A percentile compares a stretch with the other conserved stretches of the same genome.
These are phyloP conservation scores for Lactifluus piperatus DNA, from an alignment of 768 basidiomycete genomes.

Conservation along the genomic window DNA sequence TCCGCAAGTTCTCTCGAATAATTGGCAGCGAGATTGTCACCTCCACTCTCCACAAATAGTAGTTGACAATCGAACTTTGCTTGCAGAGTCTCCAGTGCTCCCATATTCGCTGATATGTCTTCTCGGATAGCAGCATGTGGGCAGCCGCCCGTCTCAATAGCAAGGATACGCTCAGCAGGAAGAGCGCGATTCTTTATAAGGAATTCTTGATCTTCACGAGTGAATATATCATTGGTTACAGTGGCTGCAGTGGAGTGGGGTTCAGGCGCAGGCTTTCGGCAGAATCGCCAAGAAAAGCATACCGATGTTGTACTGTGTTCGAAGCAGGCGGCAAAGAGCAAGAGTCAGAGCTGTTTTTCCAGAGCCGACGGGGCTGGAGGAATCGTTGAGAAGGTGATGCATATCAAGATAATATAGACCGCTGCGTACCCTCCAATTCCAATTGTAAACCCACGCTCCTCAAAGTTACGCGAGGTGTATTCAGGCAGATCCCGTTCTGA, in stretches of 20 bases:
- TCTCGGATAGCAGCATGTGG: constrained; percentile 98
- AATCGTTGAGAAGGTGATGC: not conserved
- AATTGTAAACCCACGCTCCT: constrained; percentile 90
- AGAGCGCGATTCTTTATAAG: constrained; percentile 89
- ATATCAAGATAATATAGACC: not conserved
- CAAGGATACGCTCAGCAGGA: constrained; percentile 75
- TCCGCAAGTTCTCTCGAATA: constrained; percentile 95
- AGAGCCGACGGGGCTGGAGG: constrained; percentile 86
- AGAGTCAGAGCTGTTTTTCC: constrained; percentile 95
- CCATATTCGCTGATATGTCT: constrained; percentile 96
- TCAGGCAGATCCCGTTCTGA: constrained; percentile 89
- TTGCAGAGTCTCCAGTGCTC: constrained; percentile 89
- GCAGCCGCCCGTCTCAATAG: constrained; percentile 97
- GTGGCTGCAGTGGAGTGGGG: constrained; percentile 46
- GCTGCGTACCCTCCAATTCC: constrained; percentile 91
- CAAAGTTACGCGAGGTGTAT: constrained; percentile 74
- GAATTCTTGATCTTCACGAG: constrained; percentile 96
- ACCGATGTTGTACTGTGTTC: constrained; percentile 90
- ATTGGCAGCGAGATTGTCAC: constrained; percentile 95
- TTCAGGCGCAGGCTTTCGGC: constrained; percentile 15
- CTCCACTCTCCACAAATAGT: constrained; percentile 92
- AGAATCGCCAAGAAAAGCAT: constrained; percentile 20
- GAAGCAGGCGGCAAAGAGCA: constrained; percentile 74
- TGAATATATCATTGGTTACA: constrained; percentile 99
- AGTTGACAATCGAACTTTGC: constrained; percentile 85